Percentiles rank a stretch among this genome's conserved stretches.
These are phyloP conservation scores for Borovskyia barvae DNA, from an alignment of 208 protist species.

Conservation along the genomic window DNA sequence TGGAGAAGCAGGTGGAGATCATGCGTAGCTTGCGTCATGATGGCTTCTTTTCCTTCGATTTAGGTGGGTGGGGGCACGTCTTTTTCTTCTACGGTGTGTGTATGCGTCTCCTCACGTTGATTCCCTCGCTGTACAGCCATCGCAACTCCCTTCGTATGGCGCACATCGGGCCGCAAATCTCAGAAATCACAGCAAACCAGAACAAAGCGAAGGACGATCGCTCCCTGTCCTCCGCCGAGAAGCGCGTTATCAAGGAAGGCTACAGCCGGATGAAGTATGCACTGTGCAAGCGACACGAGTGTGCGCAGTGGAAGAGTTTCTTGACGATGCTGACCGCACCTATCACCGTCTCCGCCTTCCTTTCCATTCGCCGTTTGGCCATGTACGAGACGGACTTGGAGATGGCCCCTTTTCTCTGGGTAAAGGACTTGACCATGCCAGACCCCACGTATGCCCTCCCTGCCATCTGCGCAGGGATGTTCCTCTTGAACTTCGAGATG, in stretches of 20 bases:
- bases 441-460: conserved; percentile 82
- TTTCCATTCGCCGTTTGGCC: conserved; percentile 78
- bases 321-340: conserved; percentile 68
- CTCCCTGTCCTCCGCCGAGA: conserved; percentile 76
- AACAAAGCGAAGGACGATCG: conserved; percentile 80
- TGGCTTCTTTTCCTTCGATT: conserved; percentile 70
- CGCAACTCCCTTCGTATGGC: conserved; percentile 82
- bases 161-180: conserved; percentile 70
- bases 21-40: conserved; percentile 75
- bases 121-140: conserved; percentile 79
- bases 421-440: conserved; percentile 83
- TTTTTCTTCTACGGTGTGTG: conserved; percentile 80
- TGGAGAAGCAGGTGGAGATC: conserved; percentile 85
- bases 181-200: conserved; percentile 76
- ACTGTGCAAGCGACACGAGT: conserved; percentile 81
- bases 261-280: conserved; percentile 86
- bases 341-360: conserved; percentile 80
- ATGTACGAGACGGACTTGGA: conserved; percentile 86
- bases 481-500: conserved; percentile 88
- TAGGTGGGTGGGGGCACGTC: conserved; percentile 77
- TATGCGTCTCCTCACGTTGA: conserved; percentile 76
- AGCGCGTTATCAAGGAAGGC: conserved; percentile 82
- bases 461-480: conserved; percentile 77
- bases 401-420: conserved; percentile 82
- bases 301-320: conserved; percentile 83